Evolutionary conservation across 1,139 yeast genomes (phyloP).

Genomic region (Sugiyamaella castrensis): DNA sequence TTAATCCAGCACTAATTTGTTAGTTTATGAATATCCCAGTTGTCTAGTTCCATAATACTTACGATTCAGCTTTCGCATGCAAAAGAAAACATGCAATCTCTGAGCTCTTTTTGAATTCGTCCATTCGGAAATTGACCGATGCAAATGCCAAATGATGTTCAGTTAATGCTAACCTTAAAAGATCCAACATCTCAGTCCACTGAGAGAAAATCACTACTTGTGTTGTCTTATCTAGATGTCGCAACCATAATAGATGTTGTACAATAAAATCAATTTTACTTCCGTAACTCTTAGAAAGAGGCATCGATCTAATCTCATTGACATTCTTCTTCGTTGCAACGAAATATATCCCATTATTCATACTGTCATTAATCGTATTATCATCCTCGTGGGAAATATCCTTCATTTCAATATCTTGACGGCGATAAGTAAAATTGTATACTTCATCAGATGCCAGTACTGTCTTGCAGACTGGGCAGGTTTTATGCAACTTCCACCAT

Average conservation of each 20-base stretch:
- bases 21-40: slow-evolving; percentile 1
- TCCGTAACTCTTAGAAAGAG: slow-evolving; percentile 48
- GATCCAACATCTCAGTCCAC: slow-evolving; percentile 71
- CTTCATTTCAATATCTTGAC: slow-evolving; percentile 14
- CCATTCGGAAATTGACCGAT: slow-evolving; percentile 46
- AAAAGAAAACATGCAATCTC: slow-evolving; percentile 76
- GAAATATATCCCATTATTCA: slow-evolving; percentile 24
- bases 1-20: slow-evolving; percentile 58
- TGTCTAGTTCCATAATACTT: slow-evolving; percentile 13
- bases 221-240: slow-evolving; percentile 54
- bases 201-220: slow-evolving; percentile 88
- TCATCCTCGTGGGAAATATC: slow-evolving; percentile 10
- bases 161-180: slow-evolving; percentile 65
- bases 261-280: slow-evolving; percentile 83
- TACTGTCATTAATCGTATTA: slow-evolving; percentile 5
- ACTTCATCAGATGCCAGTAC: slow-evolving; percentile 46
- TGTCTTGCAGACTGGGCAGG: slow-evolving; percentile 80
- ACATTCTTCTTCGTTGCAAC: slow-evolving; percentile 23
- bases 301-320: slow-evolving; percentile 20
- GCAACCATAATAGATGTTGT: slow-evolving; percentile 61
- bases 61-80: slow-evolving; percentile 82
- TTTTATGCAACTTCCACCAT: slow-evolving; percentile 58
- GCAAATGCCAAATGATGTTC: slow-evolving; percentile 53
- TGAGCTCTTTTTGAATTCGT: slow-evolving; percentile 61
- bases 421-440: slow-evolving; percentile 53